Base-by-base conservation (phyloP, 2,329 filamentous ascomycete genomes). In the Colletotrichum melonis region DNA sequence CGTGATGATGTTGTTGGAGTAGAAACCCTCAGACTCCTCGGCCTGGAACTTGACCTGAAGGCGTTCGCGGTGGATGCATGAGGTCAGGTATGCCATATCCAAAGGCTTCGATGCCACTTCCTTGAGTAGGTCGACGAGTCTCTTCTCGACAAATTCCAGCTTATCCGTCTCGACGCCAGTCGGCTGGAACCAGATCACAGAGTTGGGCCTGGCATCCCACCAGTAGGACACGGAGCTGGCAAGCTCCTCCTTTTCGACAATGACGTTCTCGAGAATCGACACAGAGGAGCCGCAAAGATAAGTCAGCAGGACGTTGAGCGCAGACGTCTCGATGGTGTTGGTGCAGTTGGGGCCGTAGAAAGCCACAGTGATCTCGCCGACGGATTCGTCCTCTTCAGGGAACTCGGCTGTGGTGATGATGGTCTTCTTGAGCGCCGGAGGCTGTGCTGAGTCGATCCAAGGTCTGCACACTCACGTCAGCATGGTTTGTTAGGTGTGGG, bases 281-380 rank as follows among this genome's bases (percentile, higher is more conserved):
- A 97, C 95, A 1, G 97, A 97, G 0, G 97, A 98, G 6, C 95
- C 97, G 75, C 94, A 95, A 22, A 99, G 90, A 79, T 98, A 99
- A 2, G 93, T 92, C 52, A 98, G 88, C 2, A 97, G 84, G 63
- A 97, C 90, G 75, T 94, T 93, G 4, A 98, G 84, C 1, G 95
- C 97, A 16, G 92, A 92, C 12, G 90, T 89, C 54, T 89, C 85
- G 28, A 94, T 80, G 2, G 89, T 82, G 77, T 98, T 92, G 66
- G 90, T 93, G 81, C 93, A 95, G 77, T 92, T 88, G 0, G 97
- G 97, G 0, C 97, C 97, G 68, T 98, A 91, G 84, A 97, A 98
- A 1, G 90, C 93, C 24, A 98, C 91, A 62, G 94, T 86, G 63
- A 98, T 91, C 80, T 98, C 96, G 49, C 97, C 97, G 69, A 92